These are phyloP conservation scores for Kodamaea laetipori DNA, from an alignment of 805 yeast genomes.

Conservation along the genomic window DNA sequence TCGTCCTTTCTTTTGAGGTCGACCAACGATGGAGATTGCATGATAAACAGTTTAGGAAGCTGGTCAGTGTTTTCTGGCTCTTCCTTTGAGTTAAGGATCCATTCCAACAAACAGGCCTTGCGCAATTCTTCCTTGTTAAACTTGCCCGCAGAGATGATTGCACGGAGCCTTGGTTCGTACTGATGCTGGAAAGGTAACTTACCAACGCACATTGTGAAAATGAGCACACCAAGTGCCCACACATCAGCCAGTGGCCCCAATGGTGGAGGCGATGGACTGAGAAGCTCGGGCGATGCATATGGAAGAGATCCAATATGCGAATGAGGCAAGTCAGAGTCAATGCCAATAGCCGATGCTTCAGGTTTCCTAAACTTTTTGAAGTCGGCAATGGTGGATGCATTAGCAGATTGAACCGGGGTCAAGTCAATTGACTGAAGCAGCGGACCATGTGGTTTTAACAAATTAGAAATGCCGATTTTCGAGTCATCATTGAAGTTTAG, in stretches of 20 bases:
- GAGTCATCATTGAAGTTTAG: slow-evolving; percentile 28
- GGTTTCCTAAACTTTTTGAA: slow-evolving; percentile 9
- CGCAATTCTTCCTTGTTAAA: slow-evolving; percentile 51
- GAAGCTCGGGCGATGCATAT: slow-evolving; percentile 86
- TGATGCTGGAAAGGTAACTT: slow-evolving; percentile 80
- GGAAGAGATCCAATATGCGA: slow-evolving; percentile 86
- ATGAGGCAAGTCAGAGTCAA: slow-evolving; percentile 52
- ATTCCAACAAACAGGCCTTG: slow-evolving; percentile 40
- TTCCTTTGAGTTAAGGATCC: slow-evolving; percentile 22
- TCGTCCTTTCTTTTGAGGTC: slow-evolving; percentile 22
- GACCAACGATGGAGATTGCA: slow-evolving; percentile 20
- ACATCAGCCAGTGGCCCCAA: slow-evolving; percentile 73
- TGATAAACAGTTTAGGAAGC: slow-evolving; percentile 1
- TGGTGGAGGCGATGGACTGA: slow-evolving; percentile 62
- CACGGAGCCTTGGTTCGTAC: slow-evolving; percentile 77
- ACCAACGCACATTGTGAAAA: slow-evolving; percentile 73
- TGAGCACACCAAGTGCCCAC: slow-evolving; percentile 87
- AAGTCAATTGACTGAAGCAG: slow-evolving; percentile 34
- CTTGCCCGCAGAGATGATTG: slow-evolving; percentile 68
- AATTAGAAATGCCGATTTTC: slow-evolving; percentile 33
- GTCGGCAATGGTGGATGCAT: slow-evolving; percentile 7
- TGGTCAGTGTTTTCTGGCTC: slow-evolving; percentile 10
- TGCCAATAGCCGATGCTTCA: slow-evolving; percentile 1
- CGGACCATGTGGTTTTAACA: slow-evolving; percentile 33
- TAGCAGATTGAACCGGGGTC: slow-evolving; percentile 28